Conservation (phyloP, 2,329 filamentous ascomycete species). For the Microcyclospora pomicola region DNA sequence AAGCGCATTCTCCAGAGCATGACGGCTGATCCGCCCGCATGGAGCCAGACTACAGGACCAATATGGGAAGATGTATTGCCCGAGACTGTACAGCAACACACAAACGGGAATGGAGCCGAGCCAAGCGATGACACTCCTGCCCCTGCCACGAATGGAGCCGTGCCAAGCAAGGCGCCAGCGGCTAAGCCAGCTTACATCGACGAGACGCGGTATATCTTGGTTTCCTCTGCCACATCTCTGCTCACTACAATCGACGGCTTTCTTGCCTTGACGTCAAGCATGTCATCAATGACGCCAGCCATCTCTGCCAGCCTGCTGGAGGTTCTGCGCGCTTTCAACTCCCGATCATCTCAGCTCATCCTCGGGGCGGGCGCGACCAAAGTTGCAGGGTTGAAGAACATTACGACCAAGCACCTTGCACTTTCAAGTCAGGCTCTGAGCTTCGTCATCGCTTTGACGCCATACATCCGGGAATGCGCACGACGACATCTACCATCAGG, state of each 20-base stretch:
- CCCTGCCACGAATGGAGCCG: conserved; percentile 8
- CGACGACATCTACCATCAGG: conserved; percentile 50
- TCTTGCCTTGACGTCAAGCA: conserved; percentile 66
- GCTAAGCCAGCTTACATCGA: conserved; percentile 55
- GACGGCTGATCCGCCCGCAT: conserved; percentile 53
- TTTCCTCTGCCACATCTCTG: conserved; percentile 68
- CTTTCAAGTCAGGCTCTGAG: conserved; percentile 79
- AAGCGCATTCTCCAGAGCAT: conserved; percentile 53
- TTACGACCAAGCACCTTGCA: conserved; percentile 88
- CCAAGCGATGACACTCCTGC: conserved; percentile 18
- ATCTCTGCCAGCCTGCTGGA: conserved; percentile 67
- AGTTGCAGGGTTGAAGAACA: conserved; percentile 84
- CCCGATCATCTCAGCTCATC: conserved; percentile 88
- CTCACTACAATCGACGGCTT: conserved; percentile 71
- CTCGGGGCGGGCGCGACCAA: conserved; percentile 83
- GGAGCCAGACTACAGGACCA: conserved; percentile 42
- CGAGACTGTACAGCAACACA: conserved; percentile 1
- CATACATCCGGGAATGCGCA: conserved; percentile 82
- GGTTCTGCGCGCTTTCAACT: conserved; percentile 89
- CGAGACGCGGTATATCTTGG: conserved; percentile 71
- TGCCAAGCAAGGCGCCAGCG: conserved; percentile 1
- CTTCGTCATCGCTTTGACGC: conserved; percentile 75
- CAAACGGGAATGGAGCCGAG: conserved; percentile 21
- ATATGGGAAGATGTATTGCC: conserved; percentile 32
- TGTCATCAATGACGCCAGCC: conserved; percentile 79